A percentile compares a stretch with the other conserved stretches of the same genome.
phyloP scores from a whole-genome alignment of 2,329 filamentous ascomycete genomes.

The Trichothecium sympodiale region DNA sequence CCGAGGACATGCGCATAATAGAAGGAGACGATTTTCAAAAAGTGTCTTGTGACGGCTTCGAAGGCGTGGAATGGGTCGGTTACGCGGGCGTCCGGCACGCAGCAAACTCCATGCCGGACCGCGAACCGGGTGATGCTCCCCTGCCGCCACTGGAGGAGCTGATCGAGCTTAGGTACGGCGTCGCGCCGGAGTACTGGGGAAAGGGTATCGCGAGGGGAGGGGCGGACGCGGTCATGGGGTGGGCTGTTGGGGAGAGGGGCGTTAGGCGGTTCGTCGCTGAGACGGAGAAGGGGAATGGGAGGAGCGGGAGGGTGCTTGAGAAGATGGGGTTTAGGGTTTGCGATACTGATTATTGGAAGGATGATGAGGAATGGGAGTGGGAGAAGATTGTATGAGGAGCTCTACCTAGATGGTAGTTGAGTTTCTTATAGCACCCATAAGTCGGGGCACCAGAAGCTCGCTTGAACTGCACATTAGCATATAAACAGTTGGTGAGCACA shows the following conservation, averaged over 20 bases:
- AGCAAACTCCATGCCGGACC: constrained; percentile 1
- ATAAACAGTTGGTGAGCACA: too few relatives aligned
- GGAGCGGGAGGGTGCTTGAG: constrained; percentile 7
- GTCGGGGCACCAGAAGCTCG: too few relatives aligned
- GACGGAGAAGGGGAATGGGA: constrained; percentile 7
- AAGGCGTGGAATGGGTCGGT: constrained; percentile 8
- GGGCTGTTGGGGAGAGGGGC: constrained; percentile 8
- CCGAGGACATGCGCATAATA: not conserved
- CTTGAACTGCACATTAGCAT: too few relatives aligned
- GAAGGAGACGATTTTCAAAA: not conserved
- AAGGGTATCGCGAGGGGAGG: constrained; percentile 9
- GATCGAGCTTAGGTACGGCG: constrained; percentile 10
- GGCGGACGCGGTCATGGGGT: constrained; percentile 8
- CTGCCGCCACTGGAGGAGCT: constrained; percentile 9
- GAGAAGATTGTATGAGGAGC: not conserved
- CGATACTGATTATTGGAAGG: constrained; percentile 5
- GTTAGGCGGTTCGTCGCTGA: constrained; percentile 9
- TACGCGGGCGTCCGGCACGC: constrained; percentile 9
- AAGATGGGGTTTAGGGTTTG: constrained; percentile 4
- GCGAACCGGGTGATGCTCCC: not conserved
- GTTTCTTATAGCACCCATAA: too few relatives aligned
- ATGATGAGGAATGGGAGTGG: constrained; percentile 5
- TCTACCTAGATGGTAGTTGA: too few relatives aligned
- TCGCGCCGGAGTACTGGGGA: constrained; percentile 6
- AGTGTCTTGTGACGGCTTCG: constrained; percentile 4